Evolutionary conservation across 2,329 filamentous ascomycete species (phyloP).

Genomic region (Xylariaceae sp.): DNA sequence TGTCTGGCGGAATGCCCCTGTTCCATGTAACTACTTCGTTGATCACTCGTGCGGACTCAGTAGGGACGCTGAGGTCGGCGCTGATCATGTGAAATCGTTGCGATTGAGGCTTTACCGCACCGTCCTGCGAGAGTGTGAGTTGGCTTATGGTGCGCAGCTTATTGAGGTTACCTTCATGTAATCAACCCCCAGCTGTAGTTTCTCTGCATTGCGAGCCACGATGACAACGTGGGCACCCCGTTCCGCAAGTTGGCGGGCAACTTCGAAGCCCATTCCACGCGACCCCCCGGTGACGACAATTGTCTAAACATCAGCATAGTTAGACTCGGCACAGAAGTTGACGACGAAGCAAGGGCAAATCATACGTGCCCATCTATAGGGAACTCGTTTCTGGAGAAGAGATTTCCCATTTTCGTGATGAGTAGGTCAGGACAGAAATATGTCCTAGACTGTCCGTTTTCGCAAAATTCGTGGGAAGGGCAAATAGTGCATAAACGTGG

Average conservation of each 20-base stretch:
- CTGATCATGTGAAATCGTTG: constrained; percentile 64
- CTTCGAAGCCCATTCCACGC: constrained; percentile 63
- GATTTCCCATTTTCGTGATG: too few relatives aligned
- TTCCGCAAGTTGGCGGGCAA: constrained; percentile 57
- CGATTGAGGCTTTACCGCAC: constrained; percentile 44
- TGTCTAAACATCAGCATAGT: too few relatives aligned
- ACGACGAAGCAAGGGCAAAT: too few relatives aligned
- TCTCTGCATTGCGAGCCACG: constrained; percentile 58
- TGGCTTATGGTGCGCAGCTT: background rate
- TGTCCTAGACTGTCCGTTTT: too few relatives aligned
- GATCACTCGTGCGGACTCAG: constrained; percentile 55
- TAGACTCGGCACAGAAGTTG: too few relatives aligned
- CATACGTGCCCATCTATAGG: too few relatives aligned
- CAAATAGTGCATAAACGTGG: too few relatives aligned
- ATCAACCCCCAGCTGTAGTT: constrained; percentile 54
- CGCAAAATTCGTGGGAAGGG: too few relatives aligned
- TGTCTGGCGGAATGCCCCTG: constrained; percentile 51
- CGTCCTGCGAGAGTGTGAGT: constrained; percentile 32
- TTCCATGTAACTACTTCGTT: constrained; percentile 61
- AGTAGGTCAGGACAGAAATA: too few relatives aligned
- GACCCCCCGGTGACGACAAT: constrained; percentile 67
- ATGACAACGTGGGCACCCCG: constrained; percentile 68
- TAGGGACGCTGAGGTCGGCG: constrained; percentile 57
- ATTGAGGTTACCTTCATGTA: constrained; percentile 45
- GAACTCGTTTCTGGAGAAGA: too few relatives aligned